Base-by-base conservation (phyloP, 169 alveolate genomes). In the Plasmodium blacklocki region DNA sequence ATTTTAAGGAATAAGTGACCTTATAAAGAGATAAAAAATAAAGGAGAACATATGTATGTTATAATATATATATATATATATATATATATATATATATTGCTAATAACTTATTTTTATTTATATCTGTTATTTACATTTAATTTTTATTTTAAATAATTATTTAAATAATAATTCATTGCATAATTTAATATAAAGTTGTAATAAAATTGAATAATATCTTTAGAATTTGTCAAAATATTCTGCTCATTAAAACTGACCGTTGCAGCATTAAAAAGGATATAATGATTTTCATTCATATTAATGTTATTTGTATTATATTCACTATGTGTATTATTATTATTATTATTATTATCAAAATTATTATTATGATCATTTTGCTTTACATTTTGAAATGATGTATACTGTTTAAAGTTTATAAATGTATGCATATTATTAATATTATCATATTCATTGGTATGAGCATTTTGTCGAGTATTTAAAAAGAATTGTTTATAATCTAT, bases 251-350 rank as follows among this genome's bases (percentile, higher is more conserved):
- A 19, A 21, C 29, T 67, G 2, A 67, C 32, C 14, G 50, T 71
- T 47, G 71, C 73, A 1, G 76, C 92, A 67, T 86, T 86, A 54
- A 32, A 60, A 39, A 86, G 87, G 15, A 86, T 71, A 52, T 86
- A 86, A 60, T 47, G 62, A 60, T 72, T 70, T 71, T 86, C 92
- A n/a, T 71, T 26, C 9, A 60, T 32, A 32, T 32, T 32, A 32
- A 32, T 32, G 45, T 6, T 32, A 32, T 32, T 32, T 32, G 45
- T 32, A 32, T 32, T 32, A 32, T 32, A 9, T 5, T 86, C 87
- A 71, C 62, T 71, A 71, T 71, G 60, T 11, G 71, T 66, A 7
- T 62, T 76, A 60, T 26, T 23, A 50, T 49, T 45, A 39, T 18
- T 62, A 8, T 68, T 85, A 1, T 43, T 60, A 19, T 29, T 21